Evolutionary conservation across 805 yeast species (phyloP), one percentile per base, ranked within the genome.

Genomic region (Babjeviella inositovora): DNA sequence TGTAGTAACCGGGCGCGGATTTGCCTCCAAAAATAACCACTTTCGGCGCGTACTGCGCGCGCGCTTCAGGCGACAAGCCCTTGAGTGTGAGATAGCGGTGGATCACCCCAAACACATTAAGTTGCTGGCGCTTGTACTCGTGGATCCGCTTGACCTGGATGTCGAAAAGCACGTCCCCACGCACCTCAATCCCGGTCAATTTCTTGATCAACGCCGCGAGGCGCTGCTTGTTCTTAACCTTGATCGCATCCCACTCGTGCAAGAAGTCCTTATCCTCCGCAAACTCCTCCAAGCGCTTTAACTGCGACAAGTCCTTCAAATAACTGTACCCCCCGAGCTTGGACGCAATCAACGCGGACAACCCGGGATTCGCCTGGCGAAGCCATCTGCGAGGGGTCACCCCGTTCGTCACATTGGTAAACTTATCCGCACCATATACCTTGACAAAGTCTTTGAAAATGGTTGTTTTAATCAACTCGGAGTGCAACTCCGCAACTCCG

Each of bases 361-460:
- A 58, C 34, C 57, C 60, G 7, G 96, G 95, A 48, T 84, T 85
- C 23, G 95, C 93, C 53, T 84, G 93, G 45, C 70, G 73, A 43
- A 84, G 64, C 96, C 96, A 84, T 53, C 96, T 73, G 62, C 96
- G 71, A 37, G 95, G 95, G 3, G 96, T 84, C 42, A 84, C 71
- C 53, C 96, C 96, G 47, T 84, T 84, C 23, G 96, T 84, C 30
- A 84, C 94, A 39, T 84, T 84, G 24, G 80, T 79, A 50, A 84
- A 84, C 50, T 77, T 80, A 32, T 79, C 80, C 12, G 60, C 40
- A 23, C 96, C 96, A 38, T 67, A 84, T 17, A 84, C 62, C 31
- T 62, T 63, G 26, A 84, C 96, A 43, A 84, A 84, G 50, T 85
- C 95, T 45, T 73, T 73, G 54, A 84, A 84, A 35, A 84, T 79